Percentiles rank a stretch among this genome's conserved stretches.
Conservation (phyloP, 106 monocot species). For the Acanthochlamys bracteata region DNA sequence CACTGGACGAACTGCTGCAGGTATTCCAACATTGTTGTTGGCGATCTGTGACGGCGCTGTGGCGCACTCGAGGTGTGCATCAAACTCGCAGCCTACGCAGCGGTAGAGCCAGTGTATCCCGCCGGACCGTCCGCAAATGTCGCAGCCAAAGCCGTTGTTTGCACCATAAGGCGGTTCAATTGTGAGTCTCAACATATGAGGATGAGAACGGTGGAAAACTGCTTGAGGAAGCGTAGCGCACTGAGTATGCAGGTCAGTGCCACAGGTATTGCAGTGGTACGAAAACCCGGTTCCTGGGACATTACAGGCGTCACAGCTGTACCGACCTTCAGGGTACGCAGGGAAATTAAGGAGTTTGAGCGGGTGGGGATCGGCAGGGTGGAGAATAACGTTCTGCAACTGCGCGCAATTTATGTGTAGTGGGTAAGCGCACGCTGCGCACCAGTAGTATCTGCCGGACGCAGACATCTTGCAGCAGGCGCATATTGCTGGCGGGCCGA, state of each 20-base stretch:
- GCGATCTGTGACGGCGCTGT: not conserved
- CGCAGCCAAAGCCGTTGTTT: not conserved
- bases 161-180: not conserved
- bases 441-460: not conserved
- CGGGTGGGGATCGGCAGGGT: conserved; percentile 11
- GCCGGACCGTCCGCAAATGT: not conserved
- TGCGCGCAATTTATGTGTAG: conserved; percentile 7
- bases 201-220: conserved; percentile 1
- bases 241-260: conserved; percentile 7
- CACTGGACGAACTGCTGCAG: no score
- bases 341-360: not conserved
- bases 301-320: conserved; percentile 6
- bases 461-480: not conserved
- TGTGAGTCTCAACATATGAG: not conserved
- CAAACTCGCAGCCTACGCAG: not conserved
- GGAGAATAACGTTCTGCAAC: not conserved
- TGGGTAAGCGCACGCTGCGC: conserved; percentile 8
- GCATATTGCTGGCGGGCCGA: not conserved
- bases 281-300: not conserved
- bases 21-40: no score
- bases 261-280: conserved; percentile 7
- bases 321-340: not conserved
- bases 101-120: not conserved
- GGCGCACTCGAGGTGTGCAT: not conserved
- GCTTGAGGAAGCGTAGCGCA: conserved; percentile 5